phyloP scores from a whole-genome alignment of 1,139 yeast genomes.

The Suhomyces coccinellae region DNA sequence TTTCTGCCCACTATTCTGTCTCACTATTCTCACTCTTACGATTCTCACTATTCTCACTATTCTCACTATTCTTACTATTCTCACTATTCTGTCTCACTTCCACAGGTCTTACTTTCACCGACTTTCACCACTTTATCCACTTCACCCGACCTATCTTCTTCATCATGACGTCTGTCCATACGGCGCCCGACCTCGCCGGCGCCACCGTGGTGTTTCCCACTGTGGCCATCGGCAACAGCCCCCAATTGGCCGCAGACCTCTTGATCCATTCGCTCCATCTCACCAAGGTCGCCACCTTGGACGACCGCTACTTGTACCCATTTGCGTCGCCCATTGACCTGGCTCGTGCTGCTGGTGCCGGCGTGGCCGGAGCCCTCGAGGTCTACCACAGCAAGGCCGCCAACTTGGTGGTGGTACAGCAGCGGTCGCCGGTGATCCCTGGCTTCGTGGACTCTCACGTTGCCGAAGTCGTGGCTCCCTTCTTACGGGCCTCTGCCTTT shows the following conservation, averaged over 20 bases:
- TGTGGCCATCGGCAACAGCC: conserved; percentile 85
- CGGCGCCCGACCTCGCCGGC: conserved; percentile 46
- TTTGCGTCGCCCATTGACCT: conserved; percentile 79
- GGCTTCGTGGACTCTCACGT: conserved; percentile 57
- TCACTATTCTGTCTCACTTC: neutral
- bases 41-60: neutral
- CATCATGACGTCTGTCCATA: neutral
- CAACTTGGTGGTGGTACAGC: conserved; percentile 64
- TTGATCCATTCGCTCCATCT: conserved; percentile 63
- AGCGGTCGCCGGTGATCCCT: conserved; percentile 81
- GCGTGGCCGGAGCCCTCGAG: conserved; percentile 63
- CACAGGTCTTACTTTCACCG: no score
- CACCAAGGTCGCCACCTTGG: conserved; percentile 52
- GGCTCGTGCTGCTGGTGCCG: conserved; percentile 20
- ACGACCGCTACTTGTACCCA: conserved; percentile 68
- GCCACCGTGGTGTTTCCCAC: conserved; percentile 64
- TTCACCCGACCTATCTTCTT: neutral
- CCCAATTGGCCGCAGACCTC: conserved; percentile 79
- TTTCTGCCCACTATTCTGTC: neutral
- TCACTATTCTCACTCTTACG: neutral
- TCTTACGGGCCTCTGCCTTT: conserved; percentile 42
- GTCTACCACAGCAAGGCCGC: conserved; percentile 43
- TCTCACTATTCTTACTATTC: neutral
- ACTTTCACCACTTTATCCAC: no score
- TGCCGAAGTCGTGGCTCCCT: conserved; percentile 52